Conservation (phyloP, 768 basidiomycete genomes). For the Podaxis sp. region DNA sequence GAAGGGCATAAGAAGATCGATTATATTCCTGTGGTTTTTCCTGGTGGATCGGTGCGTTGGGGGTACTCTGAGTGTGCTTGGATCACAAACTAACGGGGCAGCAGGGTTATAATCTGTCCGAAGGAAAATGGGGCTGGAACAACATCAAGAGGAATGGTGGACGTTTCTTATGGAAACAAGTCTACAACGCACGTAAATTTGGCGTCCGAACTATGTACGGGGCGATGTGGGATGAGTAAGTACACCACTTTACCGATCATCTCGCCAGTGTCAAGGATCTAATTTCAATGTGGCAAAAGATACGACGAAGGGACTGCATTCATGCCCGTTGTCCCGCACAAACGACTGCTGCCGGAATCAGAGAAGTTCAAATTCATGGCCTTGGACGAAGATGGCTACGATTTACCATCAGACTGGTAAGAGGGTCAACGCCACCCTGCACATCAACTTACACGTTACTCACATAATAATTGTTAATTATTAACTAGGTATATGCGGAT, state of each 20-base stretch:
- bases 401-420: constrained; percentile 79
- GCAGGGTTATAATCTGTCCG: constrained; percentile 69
- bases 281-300: constrained; percentile 32
- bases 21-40: constrained; percentile 82
- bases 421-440: constrained; percentile 22
- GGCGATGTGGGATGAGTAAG: constrained; percentile 87
- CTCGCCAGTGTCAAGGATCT: constrained; percentile 11
- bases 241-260: constrained; percentile 15
- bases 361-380: constrained; percentile 62
- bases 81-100: constrained; percentile 6
- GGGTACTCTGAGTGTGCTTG: constrained; percentile 11
- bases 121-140: constrained; percentile 73
- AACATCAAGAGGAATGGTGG: constrained; percentile 72
- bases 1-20: constrained; percentile 54
- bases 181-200: constrained; percentile 62
- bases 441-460: constrained; percentile 6
- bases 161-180: constrained; percentile 75
- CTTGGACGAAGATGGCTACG: constrained; percentile 75
- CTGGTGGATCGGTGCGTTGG: constrained; percentile 73
- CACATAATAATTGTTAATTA: not conserved
- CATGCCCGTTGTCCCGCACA: constrained; percentile 66
- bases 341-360: constrained; percentile 58
- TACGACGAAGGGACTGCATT: constrained; percentile 86
- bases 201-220: constrained; percentile 71
- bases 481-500: constrained; percentile 71